Conservation (phyloP, 2,329 filamentous ascomycete genomes). For the Gaeumannomyces sp. region DNA sequence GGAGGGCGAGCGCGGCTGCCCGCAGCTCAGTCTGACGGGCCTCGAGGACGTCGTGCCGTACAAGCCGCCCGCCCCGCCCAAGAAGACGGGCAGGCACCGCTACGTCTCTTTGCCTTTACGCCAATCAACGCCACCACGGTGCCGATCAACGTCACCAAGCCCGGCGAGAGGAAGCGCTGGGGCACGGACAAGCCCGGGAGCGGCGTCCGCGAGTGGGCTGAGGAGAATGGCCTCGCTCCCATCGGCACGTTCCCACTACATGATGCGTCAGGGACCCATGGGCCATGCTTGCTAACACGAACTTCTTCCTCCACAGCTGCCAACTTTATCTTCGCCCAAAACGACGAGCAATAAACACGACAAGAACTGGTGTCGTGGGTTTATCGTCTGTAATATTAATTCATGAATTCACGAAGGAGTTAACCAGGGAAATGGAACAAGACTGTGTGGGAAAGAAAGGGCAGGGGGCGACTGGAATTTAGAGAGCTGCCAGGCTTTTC, state of each 20-base stretch:
- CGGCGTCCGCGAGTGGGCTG: constrained; percentile 34
- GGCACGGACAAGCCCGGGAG: constrained; percentile 28
- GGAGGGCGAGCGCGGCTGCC: constrained; percentile 7
- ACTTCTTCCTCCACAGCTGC: constrained; percentile 22
- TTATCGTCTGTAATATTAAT: not conserved
- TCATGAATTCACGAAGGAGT: not conserved
- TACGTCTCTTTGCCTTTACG: constrained; percentile 34
- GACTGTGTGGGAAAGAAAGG: no score
- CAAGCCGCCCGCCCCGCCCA: constrained; percentile 34
- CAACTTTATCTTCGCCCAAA: constrained; percentile 36
- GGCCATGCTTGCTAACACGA: constrained; percentile 7
- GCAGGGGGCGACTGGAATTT: no score
- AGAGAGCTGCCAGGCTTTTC: no score
- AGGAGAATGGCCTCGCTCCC: constrained; percentile 32
- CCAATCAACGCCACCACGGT: constrained; percentile 33
- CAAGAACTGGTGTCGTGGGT: not conserved
- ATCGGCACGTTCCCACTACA: constrained; percentile 29
- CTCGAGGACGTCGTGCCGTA: constrained; percentile 33
- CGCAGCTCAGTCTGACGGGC: constrained; percentile 6
- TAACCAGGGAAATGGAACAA: no score
- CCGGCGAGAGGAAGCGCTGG: constrained; percentile 32
- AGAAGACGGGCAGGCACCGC: constrained; percentile 35
- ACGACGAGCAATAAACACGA: constrained; percentile 28
- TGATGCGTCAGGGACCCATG: not conserved
- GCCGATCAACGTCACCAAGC: constrained; percentile 27